These are phyloP conservation scores for Fusarium incarnatum DNA, from an alignment of 2,329 filamentous ascomycete species.

Conservation along the genomic window DNA sequence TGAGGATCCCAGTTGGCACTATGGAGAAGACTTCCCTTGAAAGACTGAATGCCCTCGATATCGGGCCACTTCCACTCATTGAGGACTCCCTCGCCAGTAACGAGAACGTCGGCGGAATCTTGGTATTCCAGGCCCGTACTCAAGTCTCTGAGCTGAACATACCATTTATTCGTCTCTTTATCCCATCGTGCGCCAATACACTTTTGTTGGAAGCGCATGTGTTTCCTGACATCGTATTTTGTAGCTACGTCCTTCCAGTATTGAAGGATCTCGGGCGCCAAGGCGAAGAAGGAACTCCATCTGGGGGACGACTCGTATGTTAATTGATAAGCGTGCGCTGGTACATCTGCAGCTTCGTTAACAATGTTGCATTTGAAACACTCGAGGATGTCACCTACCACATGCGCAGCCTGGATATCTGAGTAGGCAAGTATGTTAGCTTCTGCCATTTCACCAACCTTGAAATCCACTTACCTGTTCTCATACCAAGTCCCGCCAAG, in stretches of 20 bases:
- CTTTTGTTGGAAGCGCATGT: conserved; percentile 15
- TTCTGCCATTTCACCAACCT: rapidly evolving
- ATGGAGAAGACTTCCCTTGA: conserved; percentile 6
- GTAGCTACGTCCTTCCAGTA: conserved; percentile 15
- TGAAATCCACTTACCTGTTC: neutral
- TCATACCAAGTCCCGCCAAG: conserved; percentile 23
- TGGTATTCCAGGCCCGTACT: neutral
- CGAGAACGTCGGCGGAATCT: conserved; percentile 10
- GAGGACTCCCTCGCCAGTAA: conserved; percentile 10
- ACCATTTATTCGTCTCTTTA: conserved; percentile 1
- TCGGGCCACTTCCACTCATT: conserved; percentile 27
- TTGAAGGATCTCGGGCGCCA: conserved; percentile 12
- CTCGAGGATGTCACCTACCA: neutral
- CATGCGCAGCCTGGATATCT: conserved; percentile 23
- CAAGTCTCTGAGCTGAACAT: conserved; percentile 15
- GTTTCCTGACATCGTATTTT: conserved; percentile 1
- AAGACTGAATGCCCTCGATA: neutral
- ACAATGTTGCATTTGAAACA: too few species aligned
- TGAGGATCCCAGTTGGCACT: conserved; percentile 15
- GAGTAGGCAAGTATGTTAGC: neutral
- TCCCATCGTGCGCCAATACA: conserved; percentile 1
- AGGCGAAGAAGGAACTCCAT: conserved; percentile 22
- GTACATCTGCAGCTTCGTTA: too few species aligned
- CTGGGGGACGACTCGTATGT: conserved; percentile 7
- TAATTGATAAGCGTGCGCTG: conserved; percentile 15